Percentiles rank a stretch among this genome's conserved stretches.
phyloP scores from a whole-genome alignment of 2,329 filamentous ascomycete species.

The Pseudocercospora pini-densiflorae region DNA sequence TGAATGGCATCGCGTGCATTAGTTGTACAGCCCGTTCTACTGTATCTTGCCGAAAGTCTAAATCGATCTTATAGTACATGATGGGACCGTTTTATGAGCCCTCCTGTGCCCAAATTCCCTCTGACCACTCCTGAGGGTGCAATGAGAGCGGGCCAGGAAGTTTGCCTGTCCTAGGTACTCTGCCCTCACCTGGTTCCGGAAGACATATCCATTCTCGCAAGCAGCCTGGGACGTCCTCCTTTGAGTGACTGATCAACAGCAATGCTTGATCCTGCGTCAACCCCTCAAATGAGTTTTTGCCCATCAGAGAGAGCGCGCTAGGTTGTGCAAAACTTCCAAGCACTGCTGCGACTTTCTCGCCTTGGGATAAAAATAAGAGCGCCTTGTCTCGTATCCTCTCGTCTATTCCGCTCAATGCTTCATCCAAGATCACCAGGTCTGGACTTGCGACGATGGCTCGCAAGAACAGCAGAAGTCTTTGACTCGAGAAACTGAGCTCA shows the following conservation, averaged over 20 bases:
- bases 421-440: constrained; percentile 56
- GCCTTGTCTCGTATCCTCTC: constrained; percentile 78
- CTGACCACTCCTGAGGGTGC: constrained; percentile 35
- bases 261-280: constrained; percentile 75
- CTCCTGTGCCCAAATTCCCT: constrained; percentile 36
- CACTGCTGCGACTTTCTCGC: constrained; percentile 38
- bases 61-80: neutral
- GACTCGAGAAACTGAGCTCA: constrained; percentile 76
- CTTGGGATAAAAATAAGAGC: constrained; percentile 71
- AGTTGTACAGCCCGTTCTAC: neutral
- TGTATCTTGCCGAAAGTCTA: neutral
- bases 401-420: constrained; percentile 58
- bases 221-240: constrained; percentile 85
- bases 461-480: constrained; percentile 84
- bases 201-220: constrained; percentile 85
- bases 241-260: constrained; percentile 89
- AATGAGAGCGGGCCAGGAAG: constrained; percentile 49
- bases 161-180: constrained; percentile 66
- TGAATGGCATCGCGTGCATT: neutral
- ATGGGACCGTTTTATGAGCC: neutral
- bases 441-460: constrained; percentile 52
- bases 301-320: constrained; percentile 45
- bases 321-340: constrained; percentile 14
- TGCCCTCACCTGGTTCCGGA: constrained; percentile 71
- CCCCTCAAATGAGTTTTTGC: constrained; percentile 61